Conservation (phyloP, 768 basidiomycete genomes). For the Cytidiella melzeri region DNA sequence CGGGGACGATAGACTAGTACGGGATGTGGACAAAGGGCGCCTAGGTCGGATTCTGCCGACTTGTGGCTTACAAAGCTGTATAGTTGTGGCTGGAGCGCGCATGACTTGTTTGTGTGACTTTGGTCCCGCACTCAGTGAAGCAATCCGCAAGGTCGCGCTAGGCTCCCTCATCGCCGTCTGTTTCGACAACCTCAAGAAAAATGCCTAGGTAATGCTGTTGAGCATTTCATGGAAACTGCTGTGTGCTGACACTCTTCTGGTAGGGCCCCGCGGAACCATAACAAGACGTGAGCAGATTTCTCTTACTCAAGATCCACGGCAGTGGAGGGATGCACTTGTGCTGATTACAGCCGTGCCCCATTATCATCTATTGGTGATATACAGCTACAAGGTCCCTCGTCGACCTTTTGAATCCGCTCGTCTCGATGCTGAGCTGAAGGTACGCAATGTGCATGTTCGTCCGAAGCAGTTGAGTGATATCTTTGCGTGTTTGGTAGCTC, state of each 20-base stretch:
- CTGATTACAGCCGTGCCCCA: constrained; percentile 65
- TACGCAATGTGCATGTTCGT: constrained; percentile 25
- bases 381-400: constrained; percentile 97
- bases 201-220: constrained; percentile 73
- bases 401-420: constrained; percentile 95
- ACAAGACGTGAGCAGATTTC: constrained; percentile 80
- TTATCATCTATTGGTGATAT: constrained; percentile 38
- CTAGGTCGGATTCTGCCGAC: constrained; percentile 51
- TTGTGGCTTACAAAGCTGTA: too few species aligned
- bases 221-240: constrained; percentile 4
- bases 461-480: neutral
- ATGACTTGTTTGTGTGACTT: constrained; percentile 32
- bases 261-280: constrained; percentile 89
- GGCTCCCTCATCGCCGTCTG: constrained; percentile 21
- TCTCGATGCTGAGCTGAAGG: constrained; percentile 99
- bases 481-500: constrained; percentile 48
- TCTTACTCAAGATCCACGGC: constrained; percentile 58
- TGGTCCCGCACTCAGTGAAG: constrained; percentile 20
- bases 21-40: constrained; percentile 34
- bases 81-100: constrained; percentile 30
- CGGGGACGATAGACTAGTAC: constrained; percentile 26
- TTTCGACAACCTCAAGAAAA: constrained; percentile 52
- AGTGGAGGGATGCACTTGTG: constrained; percentile 56
- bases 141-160: constrained; percentile 17
- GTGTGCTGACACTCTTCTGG: constrained; percentile 29